A percentile compares a stretch with the other conserved stretches of the same genome.
Evolutionary conservation across 495 filamentous ascomycete species (phyloP).

Genomic region (Daldinia loculata): DNA sequence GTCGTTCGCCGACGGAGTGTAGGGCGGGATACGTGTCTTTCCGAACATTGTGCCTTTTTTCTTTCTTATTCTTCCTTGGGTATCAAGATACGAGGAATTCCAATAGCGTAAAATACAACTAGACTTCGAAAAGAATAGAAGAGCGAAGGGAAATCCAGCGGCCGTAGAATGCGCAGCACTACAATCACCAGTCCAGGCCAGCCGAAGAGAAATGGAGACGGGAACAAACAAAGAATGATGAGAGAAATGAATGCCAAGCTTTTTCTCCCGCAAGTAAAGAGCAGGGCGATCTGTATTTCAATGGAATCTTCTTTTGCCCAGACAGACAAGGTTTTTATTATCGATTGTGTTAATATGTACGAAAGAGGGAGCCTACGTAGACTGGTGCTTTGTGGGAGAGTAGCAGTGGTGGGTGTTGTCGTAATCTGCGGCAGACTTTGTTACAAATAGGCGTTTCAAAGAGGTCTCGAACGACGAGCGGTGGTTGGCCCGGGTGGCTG

Average conservation of each 20-base stretch:
- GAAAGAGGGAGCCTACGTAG: slow-evolving; percentile 23
- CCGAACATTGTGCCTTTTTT: slow-evolving; percentile 33
- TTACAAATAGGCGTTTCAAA: slow-evolving; percentile 40
- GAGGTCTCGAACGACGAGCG: slow-evolving; percentile 23
- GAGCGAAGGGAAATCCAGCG: background rate
- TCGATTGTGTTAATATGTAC: slow-evolving; percentile 1
- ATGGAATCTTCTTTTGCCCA: slow-evolving; percentile 15
- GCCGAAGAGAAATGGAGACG: slow-evolving; percentile 13
- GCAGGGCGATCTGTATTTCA: slow-evolving; percentile 31
- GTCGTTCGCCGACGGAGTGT: slow-evolving; percentile 8
- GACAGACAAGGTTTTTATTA: slow-evolving; percentile 3
- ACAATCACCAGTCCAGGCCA: slow-evolving; percentile 21
- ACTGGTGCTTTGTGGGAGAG: background rate
- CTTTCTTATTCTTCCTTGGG: background rate
- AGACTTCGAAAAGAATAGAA: slow-evolving; percentile 9
- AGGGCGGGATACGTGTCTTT: slow-evolving; percentile 33
- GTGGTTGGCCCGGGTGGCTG: slow-evolving; percentile 14
- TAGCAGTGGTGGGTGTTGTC: slow-evolving; percentile 11
- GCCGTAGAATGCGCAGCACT: slow-evolving; percentile 35
- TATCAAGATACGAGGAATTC: background rate
- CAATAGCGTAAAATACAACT: background rate
- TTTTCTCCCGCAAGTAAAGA: slow-evolving; percentile 21
- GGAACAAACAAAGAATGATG: slow-evolving; percentile 2
- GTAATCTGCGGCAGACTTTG: slow-evolving; percentile 39
- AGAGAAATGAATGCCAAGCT: slow-evolving; percentile 38